A percentile compares a stretch with the other conserved stretches of the same genome.
phyloP scores from a whole-genome alignment of 1,284 basidiomycete genomes.

The Coniferiporia sulphurascens region DNA sequence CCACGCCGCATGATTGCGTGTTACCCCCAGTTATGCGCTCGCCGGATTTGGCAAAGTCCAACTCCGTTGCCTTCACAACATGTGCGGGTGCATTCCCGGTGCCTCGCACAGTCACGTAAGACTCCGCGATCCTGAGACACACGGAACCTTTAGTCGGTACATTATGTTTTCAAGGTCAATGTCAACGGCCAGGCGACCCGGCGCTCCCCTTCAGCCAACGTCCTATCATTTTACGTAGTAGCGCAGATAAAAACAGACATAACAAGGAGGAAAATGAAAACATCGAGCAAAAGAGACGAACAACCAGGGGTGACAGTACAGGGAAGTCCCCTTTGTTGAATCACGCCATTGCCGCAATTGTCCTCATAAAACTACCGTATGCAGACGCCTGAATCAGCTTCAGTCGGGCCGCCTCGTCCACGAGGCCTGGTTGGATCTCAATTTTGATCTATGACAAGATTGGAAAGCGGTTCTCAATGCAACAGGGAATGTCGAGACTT shows the following conservation, averaged over 20 bases:
- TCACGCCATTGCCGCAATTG: constrained; percentile 17
- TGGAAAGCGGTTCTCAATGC: not conserved
- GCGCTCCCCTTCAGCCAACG: no score
- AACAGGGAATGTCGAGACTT: not conserved
- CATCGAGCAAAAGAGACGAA: not conserved
- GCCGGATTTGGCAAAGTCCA: not conserved
- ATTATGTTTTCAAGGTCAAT: no score
- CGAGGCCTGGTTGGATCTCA: constrained; percentile 37
- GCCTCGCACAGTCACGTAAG: not conserved
- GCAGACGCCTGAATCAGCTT: constrained; percentile 49
- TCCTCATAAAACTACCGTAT: constrained; percentile 15
- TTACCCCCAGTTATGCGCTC: not conserved
- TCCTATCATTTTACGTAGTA: no score
- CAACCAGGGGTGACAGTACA: not conserved
- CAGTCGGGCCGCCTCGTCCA: constrained; percentile 45
- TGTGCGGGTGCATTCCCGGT: not conserved
- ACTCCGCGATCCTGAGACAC: not conserved
- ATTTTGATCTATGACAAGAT: constrained; percentile 30
- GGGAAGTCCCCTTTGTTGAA: not conserved
- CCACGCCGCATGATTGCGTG: no score
- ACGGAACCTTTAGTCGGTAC: no score
- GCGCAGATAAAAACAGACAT: not conserved
- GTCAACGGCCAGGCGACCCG: no score
- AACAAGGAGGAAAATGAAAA: not conserved
- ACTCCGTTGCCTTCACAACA: not conserved